Percentiles rank a stretch among this genome's conserved stretches.
These are phyloP conservation scores for Pelargonium nanum DNA, from an alignment of 345 rosid species.

Conservation along the genomic window DNA sequence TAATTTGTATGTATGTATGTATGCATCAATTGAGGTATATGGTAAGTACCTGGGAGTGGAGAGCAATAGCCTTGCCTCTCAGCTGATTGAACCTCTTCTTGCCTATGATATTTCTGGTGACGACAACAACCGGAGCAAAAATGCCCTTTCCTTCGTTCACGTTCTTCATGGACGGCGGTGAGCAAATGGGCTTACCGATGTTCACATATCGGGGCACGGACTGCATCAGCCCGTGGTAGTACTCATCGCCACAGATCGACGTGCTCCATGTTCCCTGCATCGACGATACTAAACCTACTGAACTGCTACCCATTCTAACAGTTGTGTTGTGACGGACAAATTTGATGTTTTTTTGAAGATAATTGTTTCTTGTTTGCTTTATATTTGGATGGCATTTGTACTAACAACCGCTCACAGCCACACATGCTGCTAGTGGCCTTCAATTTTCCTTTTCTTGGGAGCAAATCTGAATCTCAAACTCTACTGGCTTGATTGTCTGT, in stretches of 20 bases:
- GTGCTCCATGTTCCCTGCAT: conserved; percentile 49
- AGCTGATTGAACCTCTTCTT: conserved; percentile 88
- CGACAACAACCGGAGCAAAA: conserved; percentile 73
- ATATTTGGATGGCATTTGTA: no score
- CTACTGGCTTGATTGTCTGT: neutral
- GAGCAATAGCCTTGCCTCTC: conserved; percentile 92
- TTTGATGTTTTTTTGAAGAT: no score
- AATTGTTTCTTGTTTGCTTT: neutral
- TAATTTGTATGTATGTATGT: no score
- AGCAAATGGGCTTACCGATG: conserved; percentile 34
- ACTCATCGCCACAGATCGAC: conserved; percentile 43
- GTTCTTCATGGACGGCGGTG: conserved; percentile 68
- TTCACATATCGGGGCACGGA: conserved; percentile 28
- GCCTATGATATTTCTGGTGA: conserved; percentile 59
- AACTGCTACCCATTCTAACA: conserved; percentile 31
- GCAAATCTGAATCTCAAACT: conserved; percentile 5
- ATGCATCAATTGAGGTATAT: no score
- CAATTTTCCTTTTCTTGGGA: neutral
- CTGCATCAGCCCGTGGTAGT: conserved; percentile 20
- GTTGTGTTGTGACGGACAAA: conserved; percentile 44
- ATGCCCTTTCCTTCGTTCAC: conserved; percentile 92
- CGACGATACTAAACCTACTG: conserved; percentile 23
- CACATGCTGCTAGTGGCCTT: no score
- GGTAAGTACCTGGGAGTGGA: conserved; percentile 76
- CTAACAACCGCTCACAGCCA: no score